A percentile compares a stretch with the other conserved stretches of the same genome.
phyloP scores from a whole-genome alignment of 495 filamentous ascomycete species.

The Neurospora intermedia region DNA sequence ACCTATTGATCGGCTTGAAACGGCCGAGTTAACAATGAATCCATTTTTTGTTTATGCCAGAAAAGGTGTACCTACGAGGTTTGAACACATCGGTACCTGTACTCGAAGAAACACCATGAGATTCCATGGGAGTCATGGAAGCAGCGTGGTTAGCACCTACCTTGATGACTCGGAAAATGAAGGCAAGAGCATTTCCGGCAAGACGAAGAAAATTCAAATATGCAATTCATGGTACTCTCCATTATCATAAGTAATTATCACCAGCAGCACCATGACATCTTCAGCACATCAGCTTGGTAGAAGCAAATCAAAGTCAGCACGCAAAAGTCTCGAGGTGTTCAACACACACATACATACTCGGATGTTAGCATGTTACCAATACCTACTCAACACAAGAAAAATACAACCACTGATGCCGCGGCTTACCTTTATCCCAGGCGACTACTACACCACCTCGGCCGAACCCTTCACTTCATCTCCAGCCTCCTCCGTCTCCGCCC shows the following conservation, averaged over 20 bases:
- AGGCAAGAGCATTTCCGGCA: neutral
- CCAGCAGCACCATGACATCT: neutral
- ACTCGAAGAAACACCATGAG: neutral
- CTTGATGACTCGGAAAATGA: neutral
- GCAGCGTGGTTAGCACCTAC: neutral
- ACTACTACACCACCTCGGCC: neutral
- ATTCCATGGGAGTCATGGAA: neutral
- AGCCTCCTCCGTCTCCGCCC: neutral
- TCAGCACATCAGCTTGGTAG: neutral
- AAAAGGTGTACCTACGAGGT: neutral
- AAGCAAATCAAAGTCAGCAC: neutral
- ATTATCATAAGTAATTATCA: neutral
- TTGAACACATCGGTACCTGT: too few relatives aligned
- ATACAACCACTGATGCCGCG: neutral
- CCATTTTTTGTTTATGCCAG: too few relatives aligned
- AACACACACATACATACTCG: neutral
- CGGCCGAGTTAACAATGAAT: too few relatives aligned
- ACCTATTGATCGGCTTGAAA: too few relatives aligned
- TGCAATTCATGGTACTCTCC: neutral
- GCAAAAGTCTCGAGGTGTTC: neutral
- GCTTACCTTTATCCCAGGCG: neutral
- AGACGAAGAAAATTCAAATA: neutral
- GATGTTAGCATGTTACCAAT: neutral
- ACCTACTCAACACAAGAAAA: neutral
- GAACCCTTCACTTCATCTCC: neutral